phyloP scores from a whole-genome alignment of 495 filamentous ascomycete genomes.

The Apodospora peruviana region DNA sequence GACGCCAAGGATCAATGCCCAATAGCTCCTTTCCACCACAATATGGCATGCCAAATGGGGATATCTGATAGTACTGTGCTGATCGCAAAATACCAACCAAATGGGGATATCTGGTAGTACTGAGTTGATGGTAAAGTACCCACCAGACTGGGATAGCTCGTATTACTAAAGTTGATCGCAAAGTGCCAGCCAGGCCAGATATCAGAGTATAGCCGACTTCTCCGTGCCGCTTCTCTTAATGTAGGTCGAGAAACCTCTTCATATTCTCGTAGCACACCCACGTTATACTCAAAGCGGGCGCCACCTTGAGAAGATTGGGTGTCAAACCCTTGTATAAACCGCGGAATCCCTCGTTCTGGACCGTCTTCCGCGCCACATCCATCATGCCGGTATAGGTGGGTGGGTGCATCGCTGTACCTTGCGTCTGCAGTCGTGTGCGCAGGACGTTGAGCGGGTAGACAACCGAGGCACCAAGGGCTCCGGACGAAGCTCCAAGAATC shows the following conservation, averaged over 20 bases:
- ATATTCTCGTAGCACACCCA: slow-evolving; percentile 97
- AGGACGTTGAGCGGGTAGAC: slow-evolving; percentile 97
- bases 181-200: too few species aligned
- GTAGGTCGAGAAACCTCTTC: slow-evolving; percentile 70
- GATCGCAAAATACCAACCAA: too few species aligned
- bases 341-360: slow-evolving; percentile 73
- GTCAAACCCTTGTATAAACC: slow-evolving; percentile 94
- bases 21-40: too few species aligned
- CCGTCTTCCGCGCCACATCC: slow-evolving; percentile 78
- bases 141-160: too few species aligned
- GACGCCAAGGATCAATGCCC: too few species aligned
- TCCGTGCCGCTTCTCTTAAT: slow-evolving; percentile 14
- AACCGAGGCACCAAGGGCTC: slow-evolving; percentile 85
- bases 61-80: too few species aligned
- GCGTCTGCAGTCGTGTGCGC: slow-evolving; percentile 87
- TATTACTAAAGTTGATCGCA: too few species aligned
- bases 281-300: slow-evolving; percentile 92
- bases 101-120: too few species aligned
- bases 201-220: background rate
- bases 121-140: background rate
- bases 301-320: slow-evolving; percentile 94
- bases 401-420: slow-evolving; percentile 88
- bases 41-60: too few species aligned
- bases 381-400: slow-evolving; percentile 81
- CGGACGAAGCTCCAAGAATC: slow-evolving; percentile 79